phyloP scores from a whole-genome alignment of 768 basidiomycete genomes.

The Collybia sordida region DNA sequence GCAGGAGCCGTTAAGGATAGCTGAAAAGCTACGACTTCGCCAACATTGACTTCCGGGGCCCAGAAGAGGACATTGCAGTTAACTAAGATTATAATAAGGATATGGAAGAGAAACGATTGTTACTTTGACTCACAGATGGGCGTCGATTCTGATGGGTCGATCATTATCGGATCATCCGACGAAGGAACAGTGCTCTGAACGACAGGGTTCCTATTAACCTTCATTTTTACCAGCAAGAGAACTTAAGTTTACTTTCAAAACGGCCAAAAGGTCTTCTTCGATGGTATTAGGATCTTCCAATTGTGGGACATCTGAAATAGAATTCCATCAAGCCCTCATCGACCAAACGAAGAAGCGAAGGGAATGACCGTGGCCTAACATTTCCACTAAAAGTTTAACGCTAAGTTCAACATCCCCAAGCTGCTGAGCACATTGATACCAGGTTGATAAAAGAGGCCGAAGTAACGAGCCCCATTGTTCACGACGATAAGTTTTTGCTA shows the following conservation, averaged over 20 bases:
- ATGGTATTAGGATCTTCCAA: slow-evolving; percentile 48
- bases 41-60: slow-evolving; percentile 58
- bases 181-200: slow-evolving; percentile 70
- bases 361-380: slow-evolving; percentile 72
- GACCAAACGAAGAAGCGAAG: neutral
- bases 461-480: slow-evolving; percentile 82
- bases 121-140: slow-evolving; percentile 55
- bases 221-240: neutral
- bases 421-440: slow-evolving; percentile 82
- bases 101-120: slow-evolving; percentile 1
- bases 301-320: slow-evolving; percentile 31
- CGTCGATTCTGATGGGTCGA: slow-evolving; percentile 64
- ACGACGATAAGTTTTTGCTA: slow-evolving; percentile 82
- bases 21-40: slow-evolving; percentile 71
- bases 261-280: slow-evolving; percentile 70
- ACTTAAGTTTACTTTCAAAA: slow-evolving; percentile 57
- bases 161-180: slow-evolving; percentile 51
- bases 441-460: slow-evolving; percentile 68
- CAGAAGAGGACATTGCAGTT: slow-evolving; percentile 71
- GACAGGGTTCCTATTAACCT: neutral
- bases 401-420: slow-evolving; percentile 77
- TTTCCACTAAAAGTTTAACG: slow-evolving; percentile 76
- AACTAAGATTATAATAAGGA: slow-evolving; percentile 45
- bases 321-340: neutral
- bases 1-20: slow-evolving; percentile 57